These are phyloP conservation scores for Chrysoporthe puriensis DNA, from an alignment of 2,329 filamentous ascomycete genomes.

Conservation along the genomic window DNA sequence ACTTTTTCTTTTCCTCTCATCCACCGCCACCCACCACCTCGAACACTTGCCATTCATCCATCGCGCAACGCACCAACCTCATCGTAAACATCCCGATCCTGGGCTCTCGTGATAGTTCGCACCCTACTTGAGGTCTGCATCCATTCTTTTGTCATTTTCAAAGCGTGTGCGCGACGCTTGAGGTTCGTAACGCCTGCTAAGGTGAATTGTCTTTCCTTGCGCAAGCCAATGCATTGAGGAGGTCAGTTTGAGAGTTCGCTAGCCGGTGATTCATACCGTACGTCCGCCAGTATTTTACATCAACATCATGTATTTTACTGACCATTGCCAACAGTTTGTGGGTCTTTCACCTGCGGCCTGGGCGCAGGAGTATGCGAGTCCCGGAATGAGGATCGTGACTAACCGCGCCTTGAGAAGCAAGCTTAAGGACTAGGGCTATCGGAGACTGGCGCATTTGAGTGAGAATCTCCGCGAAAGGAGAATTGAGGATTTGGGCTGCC, in stretches of 20 bases:
- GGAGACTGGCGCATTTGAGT: not conserved
- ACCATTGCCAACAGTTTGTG: not conserved
- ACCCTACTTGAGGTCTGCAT: not conserved
- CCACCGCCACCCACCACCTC: not conserved
- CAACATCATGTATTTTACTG: not conserved
- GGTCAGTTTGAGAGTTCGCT: not conserved
- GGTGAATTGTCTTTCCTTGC: not conserved
- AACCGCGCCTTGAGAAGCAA: not conserved
- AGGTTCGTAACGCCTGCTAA: not conserved
- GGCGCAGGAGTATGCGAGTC: not conserved
- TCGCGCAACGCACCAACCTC: slow-evolving; percentile 1
- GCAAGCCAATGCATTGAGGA: not conserved
- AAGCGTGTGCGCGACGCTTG: not conserved
- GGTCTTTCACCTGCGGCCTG: not conserved
- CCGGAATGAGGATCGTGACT: not conserved
- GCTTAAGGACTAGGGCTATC: not conserved
- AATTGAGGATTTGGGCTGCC: not conserved
- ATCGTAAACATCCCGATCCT: not conserved
- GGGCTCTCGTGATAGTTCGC: not conserved
- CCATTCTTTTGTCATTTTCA: not conserved
- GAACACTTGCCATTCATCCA: not conserved
- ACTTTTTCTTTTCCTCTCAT: not conserved
- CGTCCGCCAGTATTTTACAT: not conserved
- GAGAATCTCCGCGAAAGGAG: not conserved
- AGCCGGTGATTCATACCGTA: not conserved